Conservation (phyloP, 2,329 filamentous ascomycete species). For the Catunica adiposa region DNA sequence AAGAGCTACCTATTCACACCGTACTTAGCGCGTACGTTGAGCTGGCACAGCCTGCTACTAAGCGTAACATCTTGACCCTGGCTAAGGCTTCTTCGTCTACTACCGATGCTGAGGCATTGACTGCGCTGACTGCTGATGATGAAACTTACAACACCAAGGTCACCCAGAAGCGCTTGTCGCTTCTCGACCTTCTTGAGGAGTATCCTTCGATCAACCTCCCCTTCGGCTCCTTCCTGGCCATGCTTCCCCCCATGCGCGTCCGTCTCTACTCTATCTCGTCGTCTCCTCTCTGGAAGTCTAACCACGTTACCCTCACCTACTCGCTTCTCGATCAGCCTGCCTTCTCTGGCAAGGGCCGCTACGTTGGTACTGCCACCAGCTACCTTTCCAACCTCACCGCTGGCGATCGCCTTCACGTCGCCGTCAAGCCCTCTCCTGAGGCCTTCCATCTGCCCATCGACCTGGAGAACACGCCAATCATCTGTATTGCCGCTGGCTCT, state of each 20-base stretch:
- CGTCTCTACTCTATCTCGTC: conserved; percentile 71
- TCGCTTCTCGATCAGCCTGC: conserved; percentile 43
- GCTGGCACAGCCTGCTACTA: conserved; percentile 54
- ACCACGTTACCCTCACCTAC: conserved; percentile 49
- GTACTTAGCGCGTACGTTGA: conserved; percentile 58
- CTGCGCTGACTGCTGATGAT: conserved; percentile 25
- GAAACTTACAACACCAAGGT: conserved; percentile 33
- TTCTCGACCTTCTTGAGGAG: conserved; percentile 53
- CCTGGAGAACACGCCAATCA: conserved; percentile 30
- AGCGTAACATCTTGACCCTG: conserved; percentile 33
- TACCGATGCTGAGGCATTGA: conserved; percentile 27
- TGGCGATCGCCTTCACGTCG: conserved; percentile 32
- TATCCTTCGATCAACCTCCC: conserved; percentile 43
- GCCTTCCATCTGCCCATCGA: conserved; percentile 34
- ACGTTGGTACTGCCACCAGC: conserved; percentile 43
- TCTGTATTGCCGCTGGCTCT: conserved; percentile 35
- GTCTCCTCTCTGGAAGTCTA: conserved; percentile 44
- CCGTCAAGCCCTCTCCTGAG: conserved; percentile 27
- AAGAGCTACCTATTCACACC: conserved; percentile 42
- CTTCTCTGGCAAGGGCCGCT: conserved; percentile 30
- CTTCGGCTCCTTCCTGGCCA: conserved; percentile 49
- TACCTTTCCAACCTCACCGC: conserved; percentile 37
- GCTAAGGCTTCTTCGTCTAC: conserved; percentile 33
- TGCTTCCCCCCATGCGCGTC: conserved; percentile 61
- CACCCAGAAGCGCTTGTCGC: conserved; percentile 39